A percentile compares a stretch with the other conserved stretches of the same genome.
Conservation (phyloP, 1,139 yeast species). For the Geotrichum europaeum region DNA sequence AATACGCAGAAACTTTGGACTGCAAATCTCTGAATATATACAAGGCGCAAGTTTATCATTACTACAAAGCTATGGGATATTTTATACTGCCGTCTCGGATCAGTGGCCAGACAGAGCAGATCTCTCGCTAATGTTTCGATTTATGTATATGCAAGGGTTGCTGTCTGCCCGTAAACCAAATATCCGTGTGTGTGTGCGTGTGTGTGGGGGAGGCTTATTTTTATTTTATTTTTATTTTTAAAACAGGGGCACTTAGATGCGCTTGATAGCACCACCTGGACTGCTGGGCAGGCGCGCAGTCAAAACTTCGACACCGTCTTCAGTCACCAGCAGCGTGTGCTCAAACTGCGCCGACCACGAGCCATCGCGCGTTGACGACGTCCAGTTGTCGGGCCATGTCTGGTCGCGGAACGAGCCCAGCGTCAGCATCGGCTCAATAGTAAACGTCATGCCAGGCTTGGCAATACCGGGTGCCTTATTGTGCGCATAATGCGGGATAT, state of each 20-base stretch:
- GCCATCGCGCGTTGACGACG: conserved; percentile 85
- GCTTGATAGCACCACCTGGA: conserved; percentile 81
- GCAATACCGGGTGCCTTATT: conserved; percentile 92
- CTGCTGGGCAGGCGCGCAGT: conserved; percentile 72
- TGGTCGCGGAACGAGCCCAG: conserved; percentile 77
- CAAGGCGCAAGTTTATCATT: not conserved
- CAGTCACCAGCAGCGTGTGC: conserved; percentile 88
- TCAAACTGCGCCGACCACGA: conserved; percentile 86
- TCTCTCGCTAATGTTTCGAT: not conserved
- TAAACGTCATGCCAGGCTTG: conserved; percentile 94
- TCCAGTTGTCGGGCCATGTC: conserved; percentile 99
- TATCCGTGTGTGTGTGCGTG: no score
- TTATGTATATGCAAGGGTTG: not conserved
- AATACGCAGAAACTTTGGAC: not conserved
- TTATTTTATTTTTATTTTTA: not conserved
- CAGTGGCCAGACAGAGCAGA: no score
- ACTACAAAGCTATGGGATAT: not conserved
- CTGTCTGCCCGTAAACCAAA: not conserved
- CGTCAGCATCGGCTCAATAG: conserved; percentile 97
- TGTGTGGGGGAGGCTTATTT: not conserved
- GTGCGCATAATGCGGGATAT: conserved; percentile 85
- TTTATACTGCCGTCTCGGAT: not conserved
- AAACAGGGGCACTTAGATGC: conserved; percentile 36
- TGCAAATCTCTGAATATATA: not conserved
- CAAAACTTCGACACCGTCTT: conserved; percentile 85